Percentiles rank a stretch among this genome's conserved stretches.
These are phyloP conservation scores for Fusarium abutilonis DNA, from an alignment of 2,329 filamentous ascomycete species.

Conservation along the genomic window DNA sequence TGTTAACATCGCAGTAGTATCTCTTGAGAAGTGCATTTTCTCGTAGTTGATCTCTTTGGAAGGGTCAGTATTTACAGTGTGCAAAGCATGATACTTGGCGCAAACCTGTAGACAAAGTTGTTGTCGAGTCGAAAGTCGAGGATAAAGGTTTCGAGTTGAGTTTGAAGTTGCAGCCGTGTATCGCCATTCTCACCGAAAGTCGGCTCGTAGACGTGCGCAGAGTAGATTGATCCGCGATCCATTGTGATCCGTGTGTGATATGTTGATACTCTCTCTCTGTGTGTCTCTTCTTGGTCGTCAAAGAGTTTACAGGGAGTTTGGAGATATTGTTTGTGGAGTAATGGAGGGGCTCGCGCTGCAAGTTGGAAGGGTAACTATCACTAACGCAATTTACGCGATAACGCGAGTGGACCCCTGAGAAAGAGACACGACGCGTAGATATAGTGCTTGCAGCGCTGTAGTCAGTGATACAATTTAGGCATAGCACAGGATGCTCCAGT, in stretches of 20 bases:
- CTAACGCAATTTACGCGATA: conserved; percentile 34
- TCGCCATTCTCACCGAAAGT: conserved; percentile 73
- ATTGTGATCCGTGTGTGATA: conserved; percentile 56
- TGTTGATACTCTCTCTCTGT: conserved; percentile 12
- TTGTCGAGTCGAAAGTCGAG: conserved; percentile 95
- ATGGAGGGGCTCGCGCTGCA: conserved; percentile 40
- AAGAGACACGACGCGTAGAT: conserved; percentile 40
- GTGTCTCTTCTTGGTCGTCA: conserved; percentile 14
- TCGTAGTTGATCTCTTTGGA: conserved; percentile 84
- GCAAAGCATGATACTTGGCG: background rate
- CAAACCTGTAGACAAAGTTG: conserved; percentile 90
- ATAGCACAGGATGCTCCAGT: conserved; percentile 3
- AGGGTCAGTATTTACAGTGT: conserved; percentile 16
- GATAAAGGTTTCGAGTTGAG: conserved; percentile 87
- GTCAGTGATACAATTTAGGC: conserved; percentile 1
- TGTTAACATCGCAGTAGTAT: conserved; percentile 95
- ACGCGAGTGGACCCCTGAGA: conserved; percentile 33
- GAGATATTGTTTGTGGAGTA: conserved; percentile 39
- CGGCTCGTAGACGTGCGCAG: conserved; percentile 80
- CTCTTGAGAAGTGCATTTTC: conserved; percentile 95
- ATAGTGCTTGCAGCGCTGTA: conserved; percentile 46
- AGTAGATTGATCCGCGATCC: conserved; percentile 90
- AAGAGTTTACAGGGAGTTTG: conserved; percentile 27
- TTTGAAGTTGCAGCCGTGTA: conserved; percentile 76
- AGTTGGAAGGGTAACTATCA: conserved; percentile 41